phyloP scores from a whole-genome alignment of 257 asterid genomes.

The Primulina tabacum region DNA sequence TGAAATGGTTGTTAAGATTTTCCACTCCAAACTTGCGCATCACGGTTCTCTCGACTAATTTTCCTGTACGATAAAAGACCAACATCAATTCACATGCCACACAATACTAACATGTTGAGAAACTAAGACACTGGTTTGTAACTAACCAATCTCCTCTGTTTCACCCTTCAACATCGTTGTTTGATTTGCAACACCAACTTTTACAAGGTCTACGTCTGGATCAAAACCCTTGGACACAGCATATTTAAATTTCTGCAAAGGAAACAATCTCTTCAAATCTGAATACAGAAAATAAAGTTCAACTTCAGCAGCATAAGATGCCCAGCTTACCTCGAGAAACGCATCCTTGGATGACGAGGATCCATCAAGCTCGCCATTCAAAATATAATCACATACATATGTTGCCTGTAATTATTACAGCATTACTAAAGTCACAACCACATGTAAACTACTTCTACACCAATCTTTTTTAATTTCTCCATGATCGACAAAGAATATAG shows the following conservation, averaged over 20 bases:
- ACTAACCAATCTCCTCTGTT: constrained; percentile 93
- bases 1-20: constrained; percentile 48
- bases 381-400: constrained; percentile 87
- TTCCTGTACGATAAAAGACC: constrained; percentile 35
- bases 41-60: constrained; percentile 47
- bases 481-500: background rate
- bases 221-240: constrained; percentile 89
- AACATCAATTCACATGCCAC: constrained; percentile 8
- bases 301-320: constrained; percentile 10
- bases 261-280: constrained; percentile 25
- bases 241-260: constrained; percentile 75
- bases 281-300: constrained; percentile 17
- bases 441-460: background rate
- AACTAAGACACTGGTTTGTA: constrained; percentile 3
- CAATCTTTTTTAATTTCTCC: background rate
- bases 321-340: constrained; percentile 65
- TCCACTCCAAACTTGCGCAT: constrained; percentile 54
- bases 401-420: constrained; percentile 56
- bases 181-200: constrained; percentile 98
- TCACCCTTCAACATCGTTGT: constrained; percentile 99
- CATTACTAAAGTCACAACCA: background rate
- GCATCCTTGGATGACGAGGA: constrained; percentile 97
- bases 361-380: constrained; percentile 91
- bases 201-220: constrained; percentile 77
- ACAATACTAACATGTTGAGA: constrained; percentile 8